These are phyloP conservation scores for Aurantiochytrium sp. DNA, from an alignment of 108 stramenopile species.

Conservation along the genomic window DNA sequence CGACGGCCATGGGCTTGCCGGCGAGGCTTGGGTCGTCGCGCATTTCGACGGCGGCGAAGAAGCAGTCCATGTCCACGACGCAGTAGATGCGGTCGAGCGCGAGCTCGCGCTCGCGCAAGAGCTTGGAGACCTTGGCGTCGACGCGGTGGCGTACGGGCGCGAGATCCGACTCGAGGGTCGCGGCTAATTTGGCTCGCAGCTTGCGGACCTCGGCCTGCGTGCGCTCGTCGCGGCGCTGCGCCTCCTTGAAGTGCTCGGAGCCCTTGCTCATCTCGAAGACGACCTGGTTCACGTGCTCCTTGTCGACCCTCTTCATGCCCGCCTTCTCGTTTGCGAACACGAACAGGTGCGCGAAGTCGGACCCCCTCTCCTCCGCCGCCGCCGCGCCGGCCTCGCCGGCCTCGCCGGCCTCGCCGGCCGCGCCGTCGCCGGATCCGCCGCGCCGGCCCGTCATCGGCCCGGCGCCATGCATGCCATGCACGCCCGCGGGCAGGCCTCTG, in stretches of 20 bases:
- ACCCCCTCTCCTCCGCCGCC: not conserved
- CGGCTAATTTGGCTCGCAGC: slow-evolving; percentile 33
- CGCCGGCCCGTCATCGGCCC: too few relatives aligned
- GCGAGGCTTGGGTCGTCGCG: slow-evolving; percentile 73
- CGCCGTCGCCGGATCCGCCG: not conserved
- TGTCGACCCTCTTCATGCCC: slow-evolving; percentile 55
- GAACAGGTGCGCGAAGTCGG: slow-evolving; percentile 40
- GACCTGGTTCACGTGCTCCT: slow-evolving; percentile 49
- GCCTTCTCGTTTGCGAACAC: slow-evolving; percentile 53
- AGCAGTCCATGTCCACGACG: slow-evolving; percentile 92
- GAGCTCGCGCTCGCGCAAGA: slow-evolving; percentile 28
- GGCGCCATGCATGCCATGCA: too few relatives aligned
- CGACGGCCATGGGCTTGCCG: slow-evolving; percentile 80
- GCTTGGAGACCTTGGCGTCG: not conserved
- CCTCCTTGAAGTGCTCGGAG: slow-evolving; percentile 46
- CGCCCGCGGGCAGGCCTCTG: too few relatives aligned
- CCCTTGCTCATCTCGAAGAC: slow-evolving; percentile 58
- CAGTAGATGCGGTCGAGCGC: slow-evolving; percentile 45
- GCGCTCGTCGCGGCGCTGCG: slow-evolving; percentile 37
- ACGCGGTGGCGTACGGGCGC: not conserved
- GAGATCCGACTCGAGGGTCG: not conserved
- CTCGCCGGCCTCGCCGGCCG: not conserved
- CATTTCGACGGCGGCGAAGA: slow-evolving; percentile 82
- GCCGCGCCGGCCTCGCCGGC: not conserved
- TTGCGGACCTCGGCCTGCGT: slow-evolving; percentile 35